Evolutionary conservation across 331 rosid genomes (phyloP).

Genomic region (Prunus yedoensis): DNA sequence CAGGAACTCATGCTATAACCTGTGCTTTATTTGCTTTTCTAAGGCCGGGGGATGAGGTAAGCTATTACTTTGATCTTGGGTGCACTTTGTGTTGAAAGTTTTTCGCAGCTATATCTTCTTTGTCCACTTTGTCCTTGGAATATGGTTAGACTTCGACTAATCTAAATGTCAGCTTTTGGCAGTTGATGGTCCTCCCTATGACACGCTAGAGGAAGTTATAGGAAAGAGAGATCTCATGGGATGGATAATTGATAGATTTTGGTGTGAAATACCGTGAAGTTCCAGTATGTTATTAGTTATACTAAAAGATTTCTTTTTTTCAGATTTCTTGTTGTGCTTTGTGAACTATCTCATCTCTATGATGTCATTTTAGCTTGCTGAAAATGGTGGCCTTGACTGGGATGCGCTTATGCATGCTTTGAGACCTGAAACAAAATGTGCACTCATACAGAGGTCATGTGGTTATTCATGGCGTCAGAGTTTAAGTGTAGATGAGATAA

Average conservation of each 20-base stretch:
- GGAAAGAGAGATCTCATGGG: constrained; percentile 88
- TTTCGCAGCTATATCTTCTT: not conserved
- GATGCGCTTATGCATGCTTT: constrained; percentile 56
- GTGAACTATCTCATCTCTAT: constrained; percentile 13
- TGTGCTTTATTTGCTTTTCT: constrained; percentile 81
- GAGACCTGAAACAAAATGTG: constrained; percentile 77
- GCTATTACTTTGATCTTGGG: constrained; percentile 19
- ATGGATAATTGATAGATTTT: constrained; percentile 79
- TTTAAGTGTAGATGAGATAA: constrained; percentile 75
- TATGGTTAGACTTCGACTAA: constrained; percentile 54
- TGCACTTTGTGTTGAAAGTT: constrained; percentile 21
- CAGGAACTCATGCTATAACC: constrained; percentile 95
- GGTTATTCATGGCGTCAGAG: constrained; percentile 95
- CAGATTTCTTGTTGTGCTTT: constrained; percentile 14
- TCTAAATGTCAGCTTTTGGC: constrained; percentile 80
- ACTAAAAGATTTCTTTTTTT: not conserved
- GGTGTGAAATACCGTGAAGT: constrained; percentile 91
- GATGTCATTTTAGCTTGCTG: constrained; percentile 57
- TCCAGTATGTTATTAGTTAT: constrained; percentile 48
- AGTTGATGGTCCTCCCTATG: constrained; percentile 97
- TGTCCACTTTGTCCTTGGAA: constrained; percentile 17
- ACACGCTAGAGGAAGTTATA: constrained; percentile 85
- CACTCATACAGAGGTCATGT: constrained; percentile 87
- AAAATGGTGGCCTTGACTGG: constrained; percentile 88
- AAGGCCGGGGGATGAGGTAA: constrained; percentile 96